These are phyloP conservation scores for Kalaharituber pfeilii DNA, from an alignment of 2,329 filamentous ascomycete genomes.

Conservation along the genomic window DNA sequence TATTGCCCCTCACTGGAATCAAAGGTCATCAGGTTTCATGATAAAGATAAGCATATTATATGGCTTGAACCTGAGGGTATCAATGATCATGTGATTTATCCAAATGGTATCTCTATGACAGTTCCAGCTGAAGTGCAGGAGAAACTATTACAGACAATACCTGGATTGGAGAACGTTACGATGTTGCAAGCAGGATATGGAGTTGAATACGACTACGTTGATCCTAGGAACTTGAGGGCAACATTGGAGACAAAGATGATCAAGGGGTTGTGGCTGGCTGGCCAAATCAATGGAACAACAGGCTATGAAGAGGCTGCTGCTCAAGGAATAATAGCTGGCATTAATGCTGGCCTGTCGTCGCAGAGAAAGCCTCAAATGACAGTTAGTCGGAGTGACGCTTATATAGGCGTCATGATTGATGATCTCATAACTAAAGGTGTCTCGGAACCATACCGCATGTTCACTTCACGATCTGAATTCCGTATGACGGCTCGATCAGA, in stretches of 20 bases:
- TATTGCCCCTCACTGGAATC: slow-evolving; percentile 94
- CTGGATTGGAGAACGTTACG: slow-evolving; percentile 68
- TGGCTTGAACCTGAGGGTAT: slow-evolving; percentile 98
- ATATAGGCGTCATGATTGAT: slow-evolving; percentile 98
- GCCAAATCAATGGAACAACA: slow-evolving; percentile 95
- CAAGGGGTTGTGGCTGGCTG: slow-evolving; percentile 71
- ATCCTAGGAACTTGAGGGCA: slow-evolving; percentile 71
- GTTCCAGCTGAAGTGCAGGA: slow-evolving; percentile 77
- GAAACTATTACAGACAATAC: slow-evolving; percentile 65
- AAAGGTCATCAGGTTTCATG: slow-evolving; percentile 73
- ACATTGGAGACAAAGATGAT: slow-evolving; percentile 91
- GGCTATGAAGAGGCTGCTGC: slow-evolving; percentile 95
- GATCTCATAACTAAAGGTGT: slow-evolving; percentile 94
- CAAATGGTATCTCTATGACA: slow-evolving; percentile 95
- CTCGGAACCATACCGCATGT: slow-evolving; percentile 95
- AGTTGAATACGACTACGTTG: slow-evolving; percentile 97
- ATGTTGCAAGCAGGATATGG: slow-evolving; percentile 96
- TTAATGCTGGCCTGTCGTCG: slow-evolving; percentile 76
- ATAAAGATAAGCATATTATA: slow-evolving; percentile 69
- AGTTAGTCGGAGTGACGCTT: slow-evolving; percentile 69
- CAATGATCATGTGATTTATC: slow-evolving; percentile 75
- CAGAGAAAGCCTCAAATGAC: slow-evolving; percentile 46
- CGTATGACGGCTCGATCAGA: slow-evolving; percentile 82
- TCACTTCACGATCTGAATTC: slow-evolving; percentile 89
- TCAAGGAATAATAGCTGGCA: slow-evolving; percentile 80